Base-by-base conservation (phyloP, 2,329 filamentous ascomycete genomes). In the Phoma sp. region DNA sequence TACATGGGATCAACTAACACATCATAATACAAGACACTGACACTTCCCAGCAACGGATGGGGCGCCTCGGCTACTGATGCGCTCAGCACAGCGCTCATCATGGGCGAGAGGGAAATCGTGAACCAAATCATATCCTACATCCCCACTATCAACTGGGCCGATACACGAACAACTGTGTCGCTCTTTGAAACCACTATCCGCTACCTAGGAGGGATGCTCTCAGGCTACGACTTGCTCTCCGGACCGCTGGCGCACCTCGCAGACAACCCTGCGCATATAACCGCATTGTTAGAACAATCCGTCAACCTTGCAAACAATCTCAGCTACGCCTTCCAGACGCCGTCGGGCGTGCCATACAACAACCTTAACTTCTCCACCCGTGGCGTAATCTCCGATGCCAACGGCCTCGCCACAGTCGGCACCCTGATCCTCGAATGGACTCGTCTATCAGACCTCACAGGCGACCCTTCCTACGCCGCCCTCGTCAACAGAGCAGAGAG, bases 131-230 rank as follows among this genome's bases (percentile, higher is more conserved):
- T 96, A 17, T 79, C 88, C 5, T 87, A 87, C 68, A 83, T 96
- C 38, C 82, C 85, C 0, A 83, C 76, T 0, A 88, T 96, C 66
- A 80, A 96, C 73, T 96, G 91, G 68, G 82, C 82, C 34, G 77
- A 80, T 10, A 90, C 88, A 2, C 10, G 55, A 0, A 59, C 57
- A 1, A 75, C 80, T 9, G 86, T 96, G 42, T 93, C 89, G 30
- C 76, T 96, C 7, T 96, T 96, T 66, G 92, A 96, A 76, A 96
- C 91, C 0, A 96, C 91, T 0, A 96, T 96, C 67, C 87, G 92
- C 23, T 96, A 96, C 66, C 77, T 96, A 1, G 92, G 85, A 9
- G 92, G 92, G 14, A 81, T 96, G 65, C 70, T 96, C 7, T 90
- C 92, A 2, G 90, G 81, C 4, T 88, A 90, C 64, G 89, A 91